Evolutionary conservation across 139 green algal genomes (phyloP).

Genomic region (Volvox reticuliferus): DNA sequence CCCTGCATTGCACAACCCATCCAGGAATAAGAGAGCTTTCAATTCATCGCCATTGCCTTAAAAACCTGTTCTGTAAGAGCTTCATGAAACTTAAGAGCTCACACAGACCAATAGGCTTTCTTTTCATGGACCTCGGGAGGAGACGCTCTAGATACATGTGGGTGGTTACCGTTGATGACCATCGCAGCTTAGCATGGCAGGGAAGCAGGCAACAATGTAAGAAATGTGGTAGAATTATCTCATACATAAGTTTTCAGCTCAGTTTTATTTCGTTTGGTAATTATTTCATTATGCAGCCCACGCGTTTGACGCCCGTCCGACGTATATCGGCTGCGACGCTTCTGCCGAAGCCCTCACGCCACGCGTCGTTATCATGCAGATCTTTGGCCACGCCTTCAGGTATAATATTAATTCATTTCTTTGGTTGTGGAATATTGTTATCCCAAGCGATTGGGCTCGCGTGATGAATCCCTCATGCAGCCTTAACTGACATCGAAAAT

Average conservation of each 20-base stretch:
- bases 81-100: too few relatives aligned
- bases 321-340: background rate
- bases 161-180: too few relatives aligned
- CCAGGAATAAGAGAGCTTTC: too few relatives aligned
- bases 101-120: too few relatives aligned
- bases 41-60: too few relatives aligned
- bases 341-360: background rate
- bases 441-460: background rate
- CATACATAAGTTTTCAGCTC: background rate
- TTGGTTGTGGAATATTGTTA: background rate
- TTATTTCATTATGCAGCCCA: background rate
- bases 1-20: too few relatives aligned
- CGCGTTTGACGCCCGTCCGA: background rate
- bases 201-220: too few relatives aligned
- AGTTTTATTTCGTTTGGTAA: background rate
- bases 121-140: too few relatives aligned
- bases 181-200: too few relatives aligned
- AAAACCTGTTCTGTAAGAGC: too few relatives aligned
- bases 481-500: constrained; percentile 12
- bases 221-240: too few relatives aligned
- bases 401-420: background rate
- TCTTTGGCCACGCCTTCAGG: background rate
- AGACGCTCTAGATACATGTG: too few relatives aligned
- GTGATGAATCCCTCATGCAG: background rate
- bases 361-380: background rate